Evolutionary conservation across 2,329 filamentous ascomycete genomes (phyloP).

Genomic region (Fusarium miscanthi): DNA sequence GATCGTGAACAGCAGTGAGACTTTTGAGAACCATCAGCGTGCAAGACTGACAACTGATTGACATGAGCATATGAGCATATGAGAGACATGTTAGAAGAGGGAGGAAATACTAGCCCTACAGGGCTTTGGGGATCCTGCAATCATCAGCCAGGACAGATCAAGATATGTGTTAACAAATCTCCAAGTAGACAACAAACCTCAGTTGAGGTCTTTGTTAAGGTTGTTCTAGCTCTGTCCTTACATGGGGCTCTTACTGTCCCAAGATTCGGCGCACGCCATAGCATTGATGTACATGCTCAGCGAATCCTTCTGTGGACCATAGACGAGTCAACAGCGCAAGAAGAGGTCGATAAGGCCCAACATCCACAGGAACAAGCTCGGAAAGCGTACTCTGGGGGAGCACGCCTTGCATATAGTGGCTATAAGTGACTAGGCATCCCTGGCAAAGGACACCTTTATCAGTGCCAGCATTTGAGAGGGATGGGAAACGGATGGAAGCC

Average conservation of each 20-base stretch:
- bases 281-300: conserved; percentile 39
- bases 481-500: conserved; percentile 45
- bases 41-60: background rate
- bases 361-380: conserved; percentile 31
- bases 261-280: conserved; percentile 37
- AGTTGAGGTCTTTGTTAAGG: background rate
- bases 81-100: background rate
- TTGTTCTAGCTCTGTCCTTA: background rate
- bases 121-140: conserved; percentile 6
- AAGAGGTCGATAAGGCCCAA: conserved; percentile 37
- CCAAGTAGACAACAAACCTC: background rate
- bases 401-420: conserved; percentile 31
- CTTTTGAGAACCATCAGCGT: background rate
- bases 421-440: conserved; percentile 39
- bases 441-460: conserved; percentile 41
- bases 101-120: background rate
- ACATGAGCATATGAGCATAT: conserved; percentile 2
- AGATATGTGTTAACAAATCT: background rate
- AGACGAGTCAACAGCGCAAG: conserved; percentile 33
- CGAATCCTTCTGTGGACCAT: conserved; percentile 34
- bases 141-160: conserved; percentile 17
- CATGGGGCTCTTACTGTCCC: conserved; percentile 10
- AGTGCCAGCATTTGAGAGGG: conserved; percentile 20
- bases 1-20: background rate
- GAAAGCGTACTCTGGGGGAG: conserved; percentile 30